Percentiles rank a stretch among this genome's conserved stretches.
Evolutionary conservation across 75 land plant genomes (phyloP).

Genomic region (Sequoiadendron giganteum): DNA sequence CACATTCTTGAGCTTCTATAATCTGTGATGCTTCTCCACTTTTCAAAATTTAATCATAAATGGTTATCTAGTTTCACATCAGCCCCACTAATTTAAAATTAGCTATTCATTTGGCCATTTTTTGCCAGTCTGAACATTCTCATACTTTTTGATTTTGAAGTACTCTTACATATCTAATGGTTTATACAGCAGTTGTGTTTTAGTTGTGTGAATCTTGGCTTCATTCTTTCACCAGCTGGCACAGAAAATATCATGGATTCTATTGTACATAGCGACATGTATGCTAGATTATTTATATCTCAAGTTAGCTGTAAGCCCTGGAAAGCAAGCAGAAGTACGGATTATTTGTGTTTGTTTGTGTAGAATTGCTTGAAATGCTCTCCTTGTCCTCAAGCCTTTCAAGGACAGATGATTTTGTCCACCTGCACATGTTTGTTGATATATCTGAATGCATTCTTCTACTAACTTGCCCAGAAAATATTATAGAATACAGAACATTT

Average conservation of each 20-base stretch:
- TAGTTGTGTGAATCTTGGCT: neutral
- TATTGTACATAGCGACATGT: neutral
- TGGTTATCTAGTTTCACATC: neutral
- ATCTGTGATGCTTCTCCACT: neutral
- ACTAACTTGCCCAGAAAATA: too few relatives aligned
- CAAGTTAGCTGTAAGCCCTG: neutral
- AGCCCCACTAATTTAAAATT: neutral
- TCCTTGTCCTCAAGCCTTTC: neutral
- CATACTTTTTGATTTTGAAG: neutral
- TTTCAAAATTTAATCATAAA: neutral
- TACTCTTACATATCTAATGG: neutral
- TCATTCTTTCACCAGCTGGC: neutral
- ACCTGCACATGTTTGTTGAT: neutral
- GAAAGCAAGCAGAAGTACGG: neutral
- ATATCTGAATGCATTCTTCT: too few relatives aligned
- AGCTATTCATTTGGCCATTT: neutral
- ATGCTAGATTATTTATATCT: neutral
- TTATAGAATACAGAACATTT: neutral
- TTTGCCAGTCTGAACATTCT: neutral
- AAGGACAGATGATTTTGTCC: neutral
- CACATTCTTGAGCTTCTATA: neutral
- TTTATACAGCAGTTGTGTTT: neutral
- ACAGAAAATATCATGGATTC: neutral
- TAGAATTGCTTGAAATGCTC: neutral
- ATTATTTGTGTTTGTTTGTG: neutral